Conservation (phyloP, 2,329 filamentous ascomycete genomes). For the Xylariaceae sp. region DNA sequence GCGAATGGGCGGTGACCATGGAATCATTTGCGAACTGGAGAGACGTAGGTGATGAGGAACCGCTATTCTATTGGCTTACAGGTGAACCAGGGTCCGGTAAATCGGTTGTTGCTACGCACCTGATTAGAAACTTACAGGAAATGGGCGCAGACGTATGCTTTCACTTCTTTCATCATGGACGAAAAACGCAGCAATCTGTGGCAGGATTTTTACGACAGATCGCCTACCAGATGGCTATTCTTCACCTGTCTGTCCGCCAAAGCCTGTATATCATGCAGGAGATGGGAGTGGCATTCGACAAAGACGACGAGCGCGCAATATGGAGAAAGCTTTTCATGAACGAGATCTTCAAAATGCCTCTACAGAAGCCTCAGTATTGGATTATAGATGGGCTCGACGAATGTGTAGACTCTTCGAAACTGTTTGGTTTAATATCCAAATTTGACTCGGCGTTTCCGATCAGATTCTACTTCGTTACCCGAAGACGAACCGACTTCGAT, state of each 20-base stretch:
- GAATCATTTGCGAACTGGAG: neutral
- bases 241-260: neutral
- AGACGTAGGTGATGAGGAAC: neutral
- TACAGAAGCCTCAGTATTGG: neutral
- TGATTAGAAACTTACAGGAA: neutral
- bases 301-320: neutral
- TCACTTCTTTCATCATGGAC: neutral
- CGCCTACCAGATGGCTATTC: neutral
- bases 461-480: slow-evolving; percentile 2
- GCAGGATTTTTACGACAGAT: neutral
- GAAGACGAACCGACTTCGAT: slow-evolving; percentile 4
- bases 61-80: neutral
- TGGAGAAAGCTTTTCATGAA: slow-evolving; percentile 2
- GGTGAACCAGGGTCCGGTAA: slow-evolving; percentile 1
- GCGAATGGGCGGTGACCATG: neutral
- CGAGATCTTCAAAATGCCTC: neutral
- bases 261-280: neutral
- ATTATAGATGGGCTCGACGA: slow-evolving; percentile 18
- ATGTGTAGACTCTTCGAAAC: slow-evolving; percentile 2
- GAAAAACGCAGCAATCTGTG: neutral
- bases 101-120: neutral
- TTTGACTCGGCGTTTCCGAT: slow-evolving; percentile 7
- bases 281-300: neutral
- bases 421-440: neutral
- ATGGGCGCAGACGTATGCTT: neutral